Evolutionary conservation across 2,329 filamentous ascomycete species (phyloP).

Genomic region (Talaromyces sp.): DNA sequence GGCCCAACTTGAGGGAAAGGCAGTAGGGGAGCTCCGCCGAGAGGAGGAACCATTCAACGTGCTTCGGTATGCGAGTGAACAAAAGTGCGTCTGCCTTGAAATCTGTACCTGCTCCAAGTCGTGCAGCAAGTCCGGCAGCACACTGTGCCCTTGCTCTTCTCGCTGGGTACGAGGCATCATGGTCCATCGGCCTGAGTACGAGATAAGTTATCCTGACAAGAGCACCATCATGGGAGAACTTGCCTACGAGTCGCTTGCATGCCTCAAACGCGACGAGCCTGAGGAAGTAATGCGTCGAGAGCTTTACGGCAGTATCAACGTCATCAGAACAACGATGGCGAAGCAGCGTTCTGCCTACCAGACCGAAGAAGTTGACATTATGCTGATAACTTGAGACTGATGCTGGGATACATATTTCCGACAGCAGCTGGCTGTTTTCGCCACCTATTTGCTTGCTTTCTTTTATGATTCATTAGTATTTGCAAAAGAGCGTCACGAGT

Average conservation of each 20-base stretch:
- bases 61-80: constrained; percentile 24
- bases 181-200: constrained; percentile 4
- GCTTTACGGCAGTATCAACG: constrained; percentile 6
- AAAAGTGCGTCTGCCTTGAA: constrained; percentile 32
- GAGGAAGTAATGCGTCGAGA: constrained; percentile 3
- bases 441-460: too few relatives aligned
- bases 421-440: too few relatives aligned
- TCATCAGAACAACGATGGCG: constrained; percentile 9
- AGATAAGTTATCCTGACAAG: constrained; percentile 3
- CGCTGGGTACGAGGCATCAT: constrained; percentile 29
- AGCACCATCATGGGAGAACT: constrained; percentile 7
- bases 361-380: neutral
- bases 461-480: too few relatives aligned
- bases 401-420: too few relatives aligned
- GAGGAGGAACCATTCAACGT: constrained; percentile 20
- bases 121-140: constrained; percentile 28
- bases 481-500: too few relatives aligned
- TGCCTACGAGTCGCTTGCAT: constrained; percentile 6
- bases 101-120: constrained; percentile 28
- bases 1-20: constrained; percentile 30
- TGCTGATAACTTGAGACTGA: neutral
- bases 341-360: constrained; percentile 3
- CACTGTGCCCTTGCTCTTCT: constrained; percentile 32
- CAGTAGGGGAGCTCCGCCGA: constrained; percentile 31
- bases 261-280: constrained; percentile 5